These are phyloP conservation scores for Nakazawaea wickerhamii DNA, from an alignment of 805 yeast species.

Conservation along the genomic window DNA sequence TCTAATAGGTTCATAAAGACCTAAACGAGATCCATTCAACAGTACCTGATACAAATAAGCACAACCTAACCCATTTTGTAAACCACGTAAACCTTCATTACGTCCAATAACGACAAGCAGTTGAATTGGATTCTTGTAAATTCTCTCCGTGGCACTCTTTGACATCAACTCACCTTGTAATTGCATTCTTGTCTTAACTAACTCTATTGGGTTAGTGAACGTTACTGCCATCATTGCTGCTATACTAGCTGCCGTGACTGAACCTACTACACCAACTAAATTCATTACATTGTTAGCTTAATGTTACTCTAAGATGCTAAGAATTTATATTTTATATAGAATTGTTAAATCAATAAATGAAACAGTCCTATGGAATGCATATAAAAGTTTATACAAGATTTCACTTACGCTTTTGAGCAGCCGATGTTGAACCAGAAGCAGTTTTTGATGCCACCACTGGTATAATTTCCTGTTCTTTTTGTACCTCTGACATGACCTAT, in stretches of 20 bases:
- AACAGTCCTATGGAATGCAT: too few species aligned
- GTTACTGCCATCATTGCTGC: slow-evolving; percentile 99
- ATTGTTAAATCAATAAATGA: too few species aligned
- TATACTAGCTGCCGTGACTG: slow-evolving; percentile 83
- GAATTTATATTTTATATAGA: background rate
- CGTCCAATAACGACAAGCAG: slow-evolving; percentile 66
- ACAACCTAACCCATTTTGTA: slow-evolving; percentile 83
- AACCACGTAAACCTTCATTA: slow-evolving; percentile 82
- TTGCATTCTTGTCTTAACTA: slow-evolving; percentile 94
- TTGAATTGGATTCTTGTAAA: slow-evolving; percentile 81
- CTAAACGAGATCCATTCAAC: slow-evolving; percentile 90
- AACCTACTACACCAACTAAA: slow-evolving; percentile 62
- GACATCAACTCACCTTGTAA: slow-evolving; percentile 85
- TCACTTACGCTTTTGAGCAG: slow-evolving; percentile 3
- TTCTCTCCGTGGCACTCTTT: slow-evolving; percentile 39
- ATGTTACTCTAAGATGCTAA: too few species aligned
- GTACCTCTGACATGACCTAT: background rate
- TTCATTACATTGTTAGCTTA: too few species aligned
- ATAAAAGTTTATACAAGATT: too few species aligned
- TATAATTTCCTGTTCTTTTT: background rate
- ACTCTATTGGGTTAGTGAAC: slow-evolving; percentile 91
- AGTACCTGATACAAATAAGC: slow-evolving; percentile 91
- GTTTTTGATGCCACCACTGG: background rate
- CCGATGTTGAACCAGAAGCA: background rate
- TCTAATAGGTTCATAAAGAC: slow-evolving; percentile 88